A percentile compares a stretch with the other conserved stretches of the same genome.
phyloP scores from a whole-genome alignment of 305 asterid genomes.

The Fraxinus dipetala region DNA sequence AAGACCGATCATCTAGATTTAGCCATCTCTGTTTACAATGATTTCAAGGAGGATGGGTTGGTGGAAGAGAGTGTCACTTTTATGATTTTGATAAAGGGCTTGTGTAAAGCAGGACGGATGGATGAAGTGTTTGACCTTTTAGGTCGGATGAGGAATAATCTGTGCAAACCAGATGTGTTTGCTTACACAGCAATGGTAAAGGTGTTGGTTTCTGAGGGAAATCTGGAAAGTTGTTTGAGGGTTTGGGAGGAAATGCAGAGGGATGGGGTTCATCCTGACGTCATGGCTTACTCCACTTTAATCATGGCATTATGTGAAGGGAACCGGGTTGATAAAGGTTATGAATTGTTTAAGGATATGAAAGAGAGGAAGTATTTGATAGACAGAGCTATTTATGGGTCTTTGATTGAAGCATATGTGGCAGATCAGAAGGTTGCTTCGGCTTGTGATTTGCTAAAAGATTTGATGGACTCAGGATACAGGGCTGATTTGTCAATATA shows the following conservation, averaged over 20 bases:
- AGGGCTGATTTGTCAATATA: constrained; percentile 81
- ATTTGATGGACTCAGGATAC: constrained; percentile 80
- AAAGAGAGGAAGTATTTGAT: constrained; percentile 59
- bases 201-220: constrained; percentile 58
- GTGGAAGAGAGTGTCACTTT: constrained; percentile 71
- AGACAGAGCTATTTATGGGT: constrained; percentile 81
- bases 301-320: constrained; percentile 65
- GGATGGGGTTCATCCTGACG: constrained; percentile 78
- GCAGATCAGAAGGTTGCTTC: constrained; percentile 64
- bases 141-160: constrained; percentile 64
- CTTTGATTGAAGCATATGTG: constrained; percentile 77
- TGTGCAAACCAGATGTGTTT: constrained; percentile 87
- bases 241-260: constrained; percentile 80
- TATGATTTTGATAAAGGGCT: constrained; percentile 83
- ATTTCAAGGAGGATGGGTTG: constrained; percentile 73
- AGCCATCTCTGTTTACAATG: constrained; percentile 74
- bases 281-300: constrained; percentile 78
- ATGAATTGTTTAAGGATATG: constrained; percentile 75
- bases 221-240: constrained; percentile 70
- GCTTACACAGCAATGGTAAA: constrained; percentile 92
- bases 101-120: constrained; percentile 66
- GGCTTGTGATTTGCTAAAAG: constrained; percentile 80
- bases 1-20: constrained; percentile 74
- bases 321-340: constrained; percentile 50
- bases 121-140: constrained; percentile 61